A percentile compares a stretch with the other conserved stretches of the same genome.
These are phyloP conservation scores for Podila verticillata DNA, from an alignment of 192 early-diverging fungal genomes.

Conservation along the genomic window DNA sequence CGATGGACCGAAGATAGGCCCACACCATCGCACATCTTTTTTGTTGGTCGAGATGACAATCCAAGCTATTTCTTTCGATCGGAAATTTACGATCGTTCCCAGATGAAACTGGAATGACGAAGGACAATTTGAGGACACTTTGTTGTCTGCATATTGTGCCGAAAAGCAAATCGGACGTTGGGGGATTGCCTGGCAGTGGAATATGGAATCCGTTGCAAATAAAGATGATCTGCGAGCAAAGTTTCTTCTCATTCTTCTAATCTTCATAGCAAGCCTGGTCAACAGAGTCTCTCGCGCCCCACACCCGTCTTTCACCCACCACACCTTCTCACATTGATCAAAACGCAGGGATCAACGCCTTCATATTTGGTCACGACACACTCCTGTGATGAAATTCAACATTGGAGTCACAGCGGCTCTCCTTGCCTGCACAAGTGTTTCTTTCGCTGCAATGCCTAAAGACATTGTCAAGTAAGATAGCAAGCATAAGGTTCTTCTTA, in stretches of 20 bases:
- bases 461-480: slow-evolving; percentile 22
- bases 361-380: not conserved
- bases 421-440: not conserved
- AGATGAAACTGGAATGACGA: too few relatives aligned
- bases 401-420: slow-evolving; percentile 23
- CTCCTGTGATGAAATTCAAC: slow-evolving; percentile 11
- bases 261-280: not conserved
- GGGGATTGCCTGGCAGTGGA: not conserved
- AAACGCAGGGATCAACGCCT: not conserved
- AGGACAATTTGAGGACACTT: not conserved
- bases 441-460: not conserved
- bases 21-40: too few relatives aligned
- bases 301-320: not conserved
- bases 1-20: too few relatives aligned
- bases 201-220: not conserved
- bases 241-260: too few relatives aligned
- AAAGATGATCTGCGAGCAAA: not conserved
- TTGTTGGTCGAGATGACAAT: too few relatives aligned
- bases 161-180: not conserved
- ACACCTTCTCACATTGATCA: not conserved
- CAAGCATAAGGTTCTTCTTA: not conserved
- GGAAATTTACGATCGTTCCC: too few relatives aligned
- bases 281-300: not conserved
- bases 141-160: too few relatives aligned
- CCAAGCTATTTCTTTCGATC: too few relatives aligned